phyloP scores from a whole-genome alignment of 2,329 filamentous ascomycete genomes.

The Calonectria pauciramosa region DNA sequence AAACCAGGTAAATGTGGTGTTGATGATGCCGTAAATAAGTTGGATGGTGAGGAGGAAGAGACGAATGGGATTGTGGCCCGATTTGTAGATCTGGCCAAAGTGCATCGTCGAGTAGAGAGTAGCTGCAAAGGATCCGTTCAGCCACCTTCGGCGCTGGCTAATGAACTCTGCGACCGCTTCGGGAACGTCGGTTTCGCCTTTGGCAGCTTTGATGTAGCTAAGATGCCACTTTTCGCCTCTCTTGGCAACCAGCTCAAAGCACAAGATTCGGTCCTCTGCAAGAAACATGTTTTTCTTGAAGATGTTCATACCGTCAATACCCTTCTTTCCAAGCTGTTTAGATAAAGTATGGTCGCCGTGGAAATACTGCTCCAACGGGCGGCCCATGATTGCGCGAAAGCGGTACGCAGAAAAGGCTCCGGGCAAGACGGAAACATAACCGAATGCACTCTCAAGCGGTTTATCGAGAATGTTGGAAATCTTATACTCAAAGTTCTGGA shows the following conservation, averaged over 20 bases:
- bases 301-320: neutral
- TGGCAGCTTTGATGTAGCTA: conserved; percentile 1
- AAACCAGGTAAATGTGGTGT: neutral
- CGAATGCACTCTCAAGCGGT: neutral
- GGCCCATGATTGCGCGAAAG: neutral
- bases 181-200: neutral
- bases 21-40: neutral
- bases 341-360: neutral
- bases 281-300: conserved; percentile 9
- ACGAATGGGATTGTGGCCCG: neutral
- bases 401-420: neutral
- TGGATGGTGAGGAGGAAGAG: neutral
- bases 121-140: neutral
- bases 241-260: neutral
- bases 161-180: neutral
- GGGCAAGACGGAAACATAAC: neutral
- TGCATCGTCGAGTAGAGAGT: neutral
- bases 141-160: neutral
- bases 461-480: neutral
- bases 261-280: neutral
- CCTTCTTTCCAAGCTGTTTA: conserved; percentile 1
- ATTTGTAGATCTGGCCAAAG: neutral
- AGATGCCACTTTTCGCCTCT: neutral
- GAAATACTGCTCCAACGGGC: neutral
- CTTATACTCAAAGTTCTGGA: conserved; percentile 7